Percentiles rank a stretch among this genome's conserved stretches.
These are phyloP conservation scores for Aspergillus taichungensis DNA, from an alignment of 495 filamentous ascomycete genomes.

Conservation along the genomic window DNA sequence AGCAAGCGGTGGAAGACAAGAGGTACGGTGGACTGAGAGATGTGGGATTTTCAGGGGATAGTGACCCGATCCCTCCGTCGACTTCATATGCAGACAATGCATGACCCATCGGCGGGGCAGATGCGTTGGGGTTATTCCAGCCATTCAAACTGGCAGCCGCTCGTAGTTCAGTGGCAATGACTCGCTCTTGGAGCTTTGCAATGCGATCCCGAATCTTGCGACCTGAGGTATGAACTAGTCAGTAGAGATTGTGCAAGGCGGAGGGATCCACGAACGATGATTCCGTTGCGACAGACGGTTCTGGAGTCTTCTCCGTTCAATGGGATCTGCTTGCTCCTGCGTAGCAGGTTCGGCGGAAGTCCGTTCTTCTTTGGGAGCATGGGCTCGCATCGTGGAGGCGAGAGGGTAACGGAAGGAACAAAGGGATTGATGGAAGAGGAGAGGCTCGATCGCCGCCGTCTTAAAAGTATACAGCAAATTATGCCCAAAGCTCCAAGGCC, in stretches of 20 bases:
- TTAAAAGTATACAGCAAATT: too few species aligned
- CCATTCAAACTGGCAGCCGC: constrained; percentile 25
- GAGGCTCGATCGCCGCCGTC: too few species aligned
- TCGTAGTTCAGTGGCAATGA: constrained; percentile 33
- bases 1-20: too few species aligned
- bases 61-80: neutral
- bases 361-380: neutral
- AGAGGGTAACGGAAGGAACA: too few species aligned
- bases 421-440: too few species aligned
- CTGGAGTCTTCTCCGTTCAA: constrained; percentile 25
- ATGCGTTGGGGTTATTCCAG: constrained; percentile 17
- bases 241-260: too few species aligned
- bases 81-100: neutral
- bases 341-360: neutral
- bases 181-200: constrained; percentile 35
- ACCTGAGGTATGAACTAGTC: constrained; percentile 8
- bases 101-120: neutral
- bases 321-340: constrained; percentile 7
- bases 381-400: too few species aligned
- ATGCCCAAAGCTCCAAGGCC: too few species aligned
- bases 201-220: constrained; percentile 35
- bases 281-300: constrained; percentile 32
- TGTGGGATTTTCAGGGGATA: neutral
- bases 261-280: constrained; percentile 16
- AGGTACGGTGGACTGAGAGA: neutral